Evolutionary conservation across 2,329 filamentous ascomycete species (phyloP).

Genomic region (Trichoderma polysporum): DNA sequence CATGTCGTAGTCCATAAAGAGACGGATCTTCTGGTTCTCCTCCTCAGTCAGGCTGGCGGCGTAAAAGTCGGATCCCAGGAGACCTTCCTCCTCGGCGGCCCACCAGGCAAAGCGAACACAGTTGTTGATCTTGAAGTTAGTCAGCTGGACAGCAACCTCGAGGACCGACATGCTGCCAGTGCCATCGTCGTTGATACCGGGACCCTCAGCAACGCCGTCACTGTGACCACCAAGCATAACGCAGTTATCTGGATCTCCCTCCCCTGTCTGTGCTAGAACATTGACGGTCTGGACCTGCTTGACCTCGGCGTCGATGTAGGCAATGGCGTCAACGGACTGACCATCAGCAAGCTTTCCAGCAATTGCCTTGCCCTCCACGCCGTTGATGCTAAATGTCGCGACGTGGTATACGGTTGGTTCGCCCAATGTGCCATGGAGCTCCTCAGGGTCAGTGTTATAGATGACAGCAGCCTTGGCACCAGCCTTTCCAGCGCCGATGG

Average conservation of each 20-base stretch:
- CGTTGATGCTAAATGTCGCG: conserved; percentile 66
- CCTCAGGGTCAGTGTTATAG: conserved; percentile 68
- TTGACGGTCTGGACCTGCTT: conserved; percentile 56
- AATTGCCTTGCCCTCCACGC: conserved; percentile 57
- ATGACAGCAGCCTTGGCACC: conserved; percentile 71
- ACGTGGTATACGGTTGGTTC: conserved; percentile 58
- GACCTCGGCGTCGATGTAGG: conserved; percentile 60
- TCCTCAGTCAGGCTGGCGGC: conserved; percentile 52
- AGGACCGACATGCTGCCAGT: conserved; percentile 63
- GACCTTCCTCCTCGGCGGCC: conserved; percentile 66
- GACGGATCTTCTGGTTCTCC: conserved; percentile 62
- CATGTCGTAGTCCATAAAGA: conserved; percentile 73
- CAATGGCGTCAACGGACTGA: conserved; percentile 51
- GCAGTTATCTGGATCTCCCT: conserved; percentile 61
- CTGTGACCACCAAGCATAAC: conserved; percentile 66
- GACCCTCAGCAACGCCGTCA: conserved; percentile 61
- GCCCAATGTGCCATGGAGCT: conserved; percentile 67
- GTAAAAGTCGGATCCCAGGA: conserved; percentile 64
- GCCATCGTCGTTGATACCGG: conserved; percentile 78
- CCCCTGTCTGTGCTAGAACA: conserved; percentile 61
- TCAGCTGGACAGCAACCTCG: conserved; percentile 60
- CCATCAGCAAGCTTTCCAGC: conserved; percentile 54
- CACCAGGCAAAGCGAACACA: conserved; percentile 61
- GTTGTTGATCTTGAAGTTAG: conserved; percentile 59
- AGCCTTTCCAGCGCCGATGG: conserved; percentile 63